Evolutionary conservation across 2,329 filamentous ascomycete species (phyloP).

Genomic region (Exutisphaerella laricina): DNA sequence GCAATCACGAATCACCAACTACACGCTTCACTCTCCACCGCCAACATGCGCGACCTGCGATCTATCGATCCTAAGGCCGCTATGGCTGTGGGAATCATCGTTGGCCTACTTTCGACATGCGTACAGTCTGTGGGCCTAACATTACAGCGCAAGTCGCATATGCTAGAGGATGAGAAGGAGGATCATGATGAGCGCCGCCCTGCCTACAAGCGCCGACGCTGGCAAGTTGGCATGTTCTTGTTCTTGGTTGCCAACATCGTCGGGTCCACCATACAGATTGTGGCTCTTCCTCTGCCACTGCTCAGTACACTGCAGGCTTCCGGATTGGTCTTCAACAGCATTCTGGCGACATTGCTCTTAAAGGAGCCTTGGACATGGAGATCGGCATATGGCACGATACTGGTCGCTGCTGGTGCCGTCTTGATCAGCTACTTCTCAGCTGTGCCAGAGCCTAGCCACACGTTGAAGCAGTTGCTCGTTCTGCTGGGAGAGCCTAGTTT

Average conservation of each 20-base stretch:
- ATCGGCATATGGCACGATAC: slow-evolving; percentile 82
- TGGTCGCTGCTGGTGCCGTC: slow-evolving; percentile 83
- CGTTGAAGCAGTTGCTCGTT: slow-evolving; percentile 69
- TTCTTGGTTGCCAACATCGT: slow-evolving; percentile 92
- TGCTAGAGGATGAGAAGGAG: slow-evolving; percentile 92
- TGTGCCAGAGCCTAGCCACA: slow-evolving; percentile 88
- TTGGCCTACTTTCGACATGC: slow-evolving; percentile 88
- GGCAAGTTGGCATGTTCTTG: slow-evolving; percentile 95
- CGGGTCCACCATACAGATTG: slow-evolving; percentile 95
- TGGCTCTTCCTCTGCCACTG: slow-evolving; percentile 86
- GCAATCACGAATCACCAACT: no score
- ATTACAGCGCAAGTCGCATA: slow-evolving; percentile 94
- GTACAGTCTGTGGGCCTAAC: slow-evolving; percentile 93
- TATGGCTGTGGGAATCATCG: slow-evolving; percentile 69
- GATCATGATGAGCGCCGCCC: slow-evolving; percentile 72
- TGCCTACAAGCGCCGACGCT: slow-evolving; percentile 82
- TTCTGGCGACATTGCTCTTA: slow-evolving; percentile 89
- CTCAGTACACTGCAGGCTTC: slow-evolving; percentile 93
- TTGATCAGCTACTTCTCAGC: slow-evolving; percentile 92
- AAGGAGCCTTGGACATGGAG: slow-evolving; percentile 90
- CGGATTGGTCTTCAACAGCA: slow-evolving; percentile 95
- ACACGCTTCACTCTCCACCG: no score
- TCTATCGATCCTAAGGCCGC: slow-evolving; percentile 19
- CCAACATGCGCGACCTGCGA: slow-evolving; percentile 13
- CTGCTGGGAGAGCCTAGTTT: slow-evolving; percentile 71